Base-by-base conservation (phyloP, 805 yeast species). In the Candida suzukii region DNA sequence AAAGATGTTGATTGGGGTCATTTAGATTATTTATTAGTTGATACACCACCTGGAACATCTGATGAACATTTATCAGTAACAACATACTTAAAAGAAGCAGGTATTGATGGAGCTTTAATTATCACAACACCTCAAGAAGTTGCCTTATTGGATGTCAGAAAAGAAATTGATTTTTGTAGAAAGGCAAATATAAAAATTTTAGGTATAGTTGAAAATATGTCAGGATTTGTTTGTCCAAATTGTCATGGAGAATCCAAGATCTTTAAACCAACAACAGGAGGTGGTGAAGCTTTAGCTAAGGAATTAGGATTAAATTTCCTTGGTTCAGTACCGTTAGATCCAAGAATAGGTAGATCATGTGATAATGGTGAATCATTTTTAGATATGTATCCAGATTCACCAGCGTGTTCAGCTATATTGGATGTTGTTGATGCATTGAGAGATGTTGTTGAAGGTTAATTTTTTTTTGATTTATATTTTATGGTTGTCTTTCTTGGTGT, bases 121-220 rank as follows among this genome's bases (percentile, higher is more conserved):
- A 93, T 93, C 28, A 91, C 99, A 0, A 93, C 99, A 0, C 99
- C 99, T 0, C 99, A 93, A 62, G 99, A 93, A 60, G 98, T 91
- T 18, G 95, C 99, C 0, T 66, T 93, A 32, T 64, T 93, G 36
- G 99, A 93, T 57, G 99, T 93, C 4, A 70, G 99, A 42, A 93
- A 93, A 61, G 99, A 93, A 57, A 86, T 93, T 18, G 95, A 91
- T 57, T 93, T 93, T 54, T 93, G 99, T 61, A 71, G 79, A 34
- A 93, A 93, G 60, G 98, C 98, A 2, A 81, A 80, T 2, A 88
- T 93, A 46, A 81, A 74, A 45, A 74, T 93, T 3, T 61, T 93
- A 35, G 99, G 99, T 0, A 63, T 93, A 13, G 97, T 93, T 17
- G 99, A 93, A 59, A 93, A 93, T 60, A 93, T 93, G 99, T 78